phyloP scores from a whole-genome alignment of 2,329 filamentous ascomycete genomes.

The Daldinia eschscholtzii region DNA sequence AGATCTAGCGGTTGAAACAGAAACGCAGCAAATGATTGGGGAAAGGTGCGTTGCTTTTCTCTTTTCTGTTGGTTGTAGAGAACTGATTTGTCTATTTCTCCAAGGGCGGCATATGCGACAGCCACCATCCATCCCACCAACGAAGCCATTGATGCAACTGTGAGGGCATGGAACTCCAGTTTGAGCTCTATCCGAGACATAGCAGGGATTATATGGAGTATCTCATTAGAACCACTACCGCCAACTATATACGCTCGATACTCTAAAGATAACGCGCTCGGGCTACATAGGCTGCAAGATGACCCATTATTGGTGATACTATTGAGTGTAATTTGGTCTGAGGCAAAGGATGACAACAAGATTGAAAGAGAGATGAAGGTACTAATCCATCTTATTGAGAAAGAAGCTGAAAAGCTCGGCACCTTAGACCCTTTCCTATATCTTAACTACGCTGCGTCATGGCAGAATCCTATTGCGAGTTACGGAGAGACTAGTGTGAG shows the following conservation, averaged over 20 bases:
- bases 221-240: slow-evolving; percentile 39
- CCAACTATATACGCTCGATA: slow-evolving; percentile 35
- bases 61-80: not conserved
- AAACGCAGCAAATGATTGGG: not conserved
- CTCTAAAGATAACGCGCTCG: not conserved
- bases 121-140: too few species aligned
- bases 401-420: slow-evolving; percentile 21
- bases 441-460: slow-evolving; percentile 43
- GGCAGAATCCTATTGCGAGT: slow-evolving; percentile 42
- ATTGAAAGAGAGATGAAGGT: not conserved
- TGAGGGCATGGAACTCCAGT: slow-evolving; percentile 28
- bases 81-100: too few species aligned
- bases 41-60: slow-evolving; percentile 18
- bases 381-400: not conserved
- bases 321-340: too few species aligned
- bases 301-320: not conserved
- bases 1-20: not conserved
- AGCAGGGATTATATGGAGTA: slow-evolving; percentile 31
- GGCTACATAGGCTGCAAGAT: too few species aligned
- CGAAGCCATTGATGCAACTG: slow-evolving; percentile 10
- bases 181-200: slow-evolving; percentile 19
- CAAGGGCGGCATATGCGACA: too few species aligned
- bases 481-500: slow-evolving; percentile 41
- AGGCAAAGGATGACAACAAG: not conserved
- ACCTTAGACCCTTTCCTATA: slow-evolving; percentile 43